These are phyloP conservation scores for Pichia nanzhaoensis DNA, from an alignment of 805 yeast genomes.

Conservation along the genomic window DNA sequence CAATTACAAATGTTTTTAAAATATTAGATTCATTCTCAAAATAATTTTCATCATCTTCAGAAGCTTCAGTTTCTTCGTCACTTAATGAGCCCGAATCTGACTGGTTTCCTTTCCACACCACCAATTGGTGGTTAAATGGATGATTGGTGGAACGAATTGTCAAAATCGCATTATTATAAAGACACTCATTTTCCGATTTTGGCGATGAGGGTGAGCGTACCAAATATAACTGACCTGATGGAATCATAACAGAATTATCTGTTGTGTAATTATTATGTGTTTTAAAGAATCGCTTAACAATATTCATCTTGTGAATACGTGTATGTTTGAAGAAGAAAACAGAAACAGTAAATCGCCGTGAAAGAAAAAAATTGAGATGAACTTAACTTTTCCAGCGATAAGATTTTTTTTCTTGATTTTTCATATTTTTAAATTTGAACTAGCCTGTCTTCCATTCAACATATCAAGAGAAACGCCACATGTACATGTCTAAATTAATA, in stretches of 20 bases:
- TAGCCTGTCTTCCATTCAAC: no score
- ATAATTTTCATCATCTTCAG: slow-evolving; percentile 31
- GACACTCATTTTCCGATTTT: slow-evolving; percentile 77
- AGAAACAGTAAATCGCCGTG: no score
- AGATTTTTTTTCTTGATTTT: background rate
- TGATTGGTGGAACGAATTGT: slow-evolving; percentile 61
- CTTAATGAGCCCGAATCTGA: slow-evolving; percentile 50
- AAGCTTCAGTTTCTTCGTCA: slow-evolving; percentile 45
- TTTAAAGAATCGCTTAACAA: slow-evolving; percentile 50
- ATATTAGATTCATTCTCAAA: slow-evolving; percentile 38
- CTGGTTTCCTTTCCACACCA: slow-evolving; percentile 58
- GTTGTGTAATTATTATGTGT: slow-evolving; percentile 33
- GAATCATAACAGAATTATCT: slow-evolving; percentile 60
- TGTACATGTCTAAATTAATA: no score
- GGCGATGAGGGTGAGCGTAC: slow-evolving; percentile 75
- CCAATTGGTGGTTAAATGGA: slow-evolving; percentile 57
- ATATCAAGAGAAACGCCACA: no score
- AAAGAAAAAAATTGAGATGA: background rate
- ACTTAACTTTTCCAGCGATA: background rate
- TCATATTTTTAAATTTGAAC: background rate
- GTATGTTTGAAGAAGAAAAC: background rate
- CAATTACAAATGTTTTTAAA: slow-evolving; percentile 67
- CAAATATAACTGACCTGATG: slow-evolving; percentile 73
- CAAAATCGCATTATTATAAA: slow-evolving; percentile 75
- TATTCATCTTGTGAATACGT: slow-evolving; percentile 47